Conservation (phyloP, 2,329 filamentous ascomycete genomes). For the Aspergillus phoenicis region DNA sequence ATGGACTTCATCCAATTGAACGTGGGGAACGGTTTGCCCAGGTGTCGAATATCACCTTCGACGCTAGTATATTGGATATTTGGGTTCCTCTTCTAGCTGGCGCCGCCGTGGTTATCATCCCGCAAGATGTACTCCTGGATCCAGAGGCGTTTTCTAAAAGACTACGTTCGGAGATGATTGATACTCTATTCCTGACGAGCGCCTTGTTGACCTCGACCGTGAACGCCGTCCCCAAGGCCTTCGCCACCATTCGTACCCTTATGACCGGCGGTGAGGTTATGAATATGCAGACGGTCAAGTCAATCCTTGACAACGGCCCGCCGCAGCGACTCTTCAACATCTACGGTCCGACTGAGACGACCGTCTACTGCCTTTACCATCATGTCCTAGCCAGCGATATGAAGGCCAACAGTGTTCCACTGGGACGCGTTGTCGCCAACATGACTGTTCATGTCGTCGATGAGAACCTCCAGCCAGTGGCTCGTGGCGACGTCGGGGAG, state of each 20-base stretch:
- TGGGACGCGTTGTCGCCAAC: constrained; percentile 19
- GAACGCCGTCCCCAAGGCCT: constrained; percentile 4
- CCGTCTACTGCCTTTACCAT: constrained; percentile 13
- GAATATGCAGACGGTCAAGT: constrained; percentile 8
- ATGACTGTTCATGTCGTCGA: background rate
- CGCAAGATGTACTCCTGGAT: constrained; percentile 9
- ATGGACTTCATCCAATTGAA: background rate
- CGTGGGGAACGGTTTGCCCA: constrained; percentile 7
- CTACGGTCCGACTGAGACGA: constrained; percentile 18
- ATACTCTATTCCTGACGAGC: no score
- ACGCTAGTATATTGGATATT: constrained; percentile 14
- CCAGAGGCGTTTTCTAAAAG: background rate
- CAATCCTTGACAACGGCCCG: constrained; percentile 10
- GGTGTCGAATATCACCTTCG: constrained; percentile 13
- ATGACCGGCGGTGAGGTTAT: constrained; percentile 17
- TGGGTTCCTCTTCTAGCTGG: constrained; percentile 12
- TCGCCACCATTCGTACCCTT: constrained; percentile 6
- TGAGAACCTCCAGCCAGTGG: background rate
- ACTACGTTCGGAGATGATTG: background rate
- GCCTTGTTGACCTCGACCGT: background rate
- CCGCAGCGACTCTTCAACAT: constrained; percentile 12
- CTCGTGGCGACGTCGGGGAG: background rate
- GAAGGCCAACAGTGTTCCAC: constrained; percentile 43
- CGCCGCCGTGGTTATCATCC: constrained; percentile 10
- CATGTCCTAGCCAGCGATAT: constrained; percentile 19